Conservation (phyloP, 2,329 filamentous ascomycete species). For the Sporothrix euskadiensis region DNA sequence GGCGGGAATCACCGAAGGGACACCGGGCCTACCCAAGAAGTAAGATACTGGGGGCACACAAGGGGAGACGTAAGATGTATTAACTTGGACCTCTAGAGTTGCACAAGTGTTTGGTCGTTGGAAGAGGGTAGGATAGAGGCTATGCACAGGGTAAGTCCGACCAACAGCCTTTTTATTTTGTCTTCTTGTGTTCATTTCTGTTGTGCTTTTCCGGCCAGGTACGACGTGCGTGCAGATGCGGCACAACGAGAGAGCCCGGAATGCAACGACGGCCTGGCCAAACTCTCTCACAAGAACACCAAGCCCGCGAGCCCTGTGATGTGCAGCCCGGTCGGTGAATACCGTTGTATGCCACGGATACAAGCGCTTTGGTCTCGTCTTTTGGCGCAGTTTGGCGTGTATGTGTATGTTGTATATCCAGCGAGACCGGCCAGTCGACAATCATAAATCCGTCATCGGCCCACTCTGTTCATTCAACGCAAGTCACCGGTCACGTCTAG, state of each 20-base stretch:
- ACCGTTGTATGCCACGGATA: not conserved
- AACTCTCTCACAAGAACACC: not conserved
- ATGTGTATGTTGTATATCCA: not conserved
- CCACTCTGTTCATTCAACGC: not conserved
- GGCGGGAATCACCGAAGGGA: not conserved
- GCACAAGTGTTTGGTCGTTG: not conserved
- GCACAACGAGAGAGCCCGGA: not conserved
- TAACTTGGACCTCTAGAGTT: constrained; percentile 6
- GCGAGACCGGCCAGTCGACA: not conserved
- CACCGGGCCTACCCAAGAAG: not conserved
- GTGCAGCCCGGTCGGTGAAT: not conserved
- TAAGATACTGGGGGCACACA: not conserved
- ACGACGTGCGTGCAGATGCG: not conserved
- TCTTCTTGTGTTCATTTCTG: not conserved
- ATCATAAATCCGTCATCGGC: not conserved
- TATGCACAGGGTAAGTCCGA: not conserved
- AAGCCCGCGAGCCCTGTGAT: not conserved
- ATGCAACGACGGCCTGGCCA: not conserved
- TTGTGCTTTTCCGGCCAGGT: not conserved
- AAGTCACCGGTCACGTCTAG: not conserved
- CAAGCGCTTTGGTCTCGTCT: not conserved
- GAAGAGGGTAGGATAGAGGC: not conserved
- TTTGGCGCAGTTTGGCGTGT: not conserved
- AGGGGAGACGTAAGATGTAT: not conserved
- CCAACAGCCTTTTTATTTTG: not conserved